A percentile compares a stretch with the other conserved stretches of the same genome.
phyloP scores from a whole-genome alignment of 306 rosid genomes.

The Vigna nakashimae region DNA sequence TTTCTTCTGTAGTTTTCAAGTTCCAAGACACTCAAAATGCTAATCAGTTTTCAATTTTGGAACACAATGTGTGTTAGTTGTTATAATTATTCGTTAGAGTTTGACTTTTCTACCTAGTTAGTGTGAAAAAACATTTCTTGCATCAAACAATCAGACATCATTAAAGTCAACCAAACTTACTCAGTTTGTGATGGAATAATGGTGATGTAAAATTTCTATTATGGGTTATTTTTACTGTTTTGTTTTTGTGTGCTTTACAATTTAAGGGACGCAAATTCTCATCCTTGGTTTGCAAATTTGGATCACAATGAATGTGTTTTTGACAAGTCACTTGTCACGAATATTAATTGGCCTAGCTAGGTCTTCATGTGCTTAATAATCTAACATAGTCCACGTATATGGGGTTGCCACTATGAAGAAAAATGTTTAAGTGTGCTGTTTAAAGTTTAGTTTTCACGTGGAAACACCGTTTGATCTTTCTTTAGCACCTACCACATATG shows the following conservation, averaged over 20 bases:
- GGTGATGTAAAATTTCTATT: too few relatives aligned
- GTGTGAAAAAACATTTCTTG: too few relatives aligned
- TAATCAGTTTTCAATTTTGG: slow-evolving; percentile 4
- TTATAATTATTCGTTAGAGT: background rate
- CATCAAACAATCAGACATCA: background rate
- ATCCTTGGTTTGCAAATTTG: background rate
- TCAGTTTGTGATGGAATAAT: background rate
- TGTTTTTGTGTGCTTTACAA: background rate
- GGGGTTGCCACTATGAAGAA: slow-evolving; percentile 31
- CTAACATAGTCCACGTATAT: slow-evolving; percentile 14
- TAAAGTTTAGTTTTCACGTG: slow-evolving; percentile 48
- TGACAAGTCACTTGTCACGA: slow-evolving; percentile 1
- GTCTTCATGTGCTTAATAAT: slow-evolving; percentile 35
- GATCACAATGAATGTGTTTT: background rate
- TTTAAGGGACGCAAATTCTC: background rate
- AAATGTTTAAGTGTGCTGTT: background rate
- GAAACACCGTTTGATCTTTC: slow-evolving; percentile 30
- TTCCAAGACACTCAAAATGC: background rate
- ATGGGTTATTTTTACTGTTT: slow-evolving; percentile 7
- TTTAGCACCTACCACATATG: slow-evolving; percentile 31
- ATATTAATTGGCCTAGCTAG: background rate
- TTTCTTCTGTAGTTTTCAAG: background rate
- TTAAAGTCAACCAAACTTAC: background rate
- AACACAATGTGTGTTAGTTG: background rate
- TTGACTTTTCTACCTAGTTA: background rate